Base-by-base conservation (phyloP, 2,329 filamentous ascomycete genomes). In the Sarocladiaceae sp. region DNA sequence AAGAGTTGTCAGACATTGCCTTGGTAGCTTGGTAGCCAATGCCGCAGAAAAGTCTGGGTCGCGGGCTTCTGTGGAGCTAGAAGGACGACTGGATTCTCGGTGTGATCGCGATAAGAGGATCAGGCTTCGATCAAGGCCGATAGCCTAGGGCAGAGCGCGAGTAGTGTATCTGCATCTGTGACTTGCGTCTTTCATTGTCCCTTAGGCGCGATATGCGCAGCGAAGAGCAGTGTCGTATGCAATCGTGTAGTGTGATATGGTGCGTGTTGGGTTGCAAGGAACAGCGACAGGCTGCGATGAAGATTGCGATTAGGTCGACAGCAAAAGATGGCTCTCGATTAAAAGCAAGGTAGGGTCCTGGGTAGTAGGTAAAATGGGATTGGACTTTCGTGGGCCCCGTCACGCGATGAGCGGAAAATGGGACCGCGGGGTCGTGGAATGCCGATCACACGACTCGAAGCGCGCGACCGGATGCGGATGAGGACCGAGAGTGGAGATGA, bases 1-100 rank as follows among this genome's bases (percentile, higher is more conserved):
- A 37, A 29, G 57, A 50, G 22, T 53, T 54, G 11, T 61, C 52
- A 55, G 62, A 58, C 62, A 64, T 61, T 57, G 51, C 54, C 57
- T 40, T n/a, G n/a, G n/a, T n/a, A n/a, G n/a, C n/a, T n/a, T n/a
- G n/a, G n/a, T n/a, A n/a, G n/a, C n/a, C n/a, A n/a, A n/a, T n/a
- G n/a, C n/a, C n/a, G n/a, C n/a, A n/a, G n/a, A n/a, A n/a, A n/a
- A n/a, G n/a, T n/a, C n/a, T n/a, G n/a, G n/a, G n/a, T n/a, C n/a
- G n/a, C n/a, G n/a, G n/a, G n/a, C n/a, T n/a, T n/a, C n/a, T n/a
- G n/a, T n/a, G n/a, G n/a, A n/a, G n/a, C n/a, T n/a, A n/a, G n/a
- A n/a, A n/a, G n/a, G n/a, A n/a, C n/a, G n/a, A n/a, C n/a, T n/a
- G n/a, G n/a, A n/a, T n/a, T 12, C 10, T 26, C 23, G 40, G 40